Evolutionary conservation across 2,329 filamentous ascomycete genomes (phyloP).

Genomic region (Claviceps monticola): DNA sequence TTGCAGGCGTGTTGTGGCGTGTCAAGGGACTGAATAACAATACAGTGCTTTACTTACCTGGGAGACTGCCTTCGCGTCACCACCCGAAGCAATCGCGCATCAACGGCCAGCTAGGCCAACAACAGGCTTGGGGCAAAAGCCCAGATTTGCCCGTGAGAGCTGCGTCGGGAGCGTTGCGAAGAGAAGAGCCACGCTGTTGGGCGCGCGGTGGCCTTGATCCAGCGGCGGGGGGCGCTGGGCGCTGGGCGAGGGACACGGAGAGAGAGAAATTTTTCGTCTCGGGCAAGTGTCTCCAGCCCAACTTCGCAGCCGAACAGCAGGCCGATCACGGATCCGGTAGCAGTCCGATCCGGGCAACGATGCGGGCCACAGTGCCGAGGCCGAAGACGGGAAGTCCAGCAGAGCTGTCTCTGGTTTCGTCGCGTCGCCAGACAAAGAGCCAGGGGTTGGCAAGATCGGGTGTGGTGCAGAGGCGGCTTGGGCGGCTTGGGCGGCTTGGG

Average conservation of each 20-base stretch:
- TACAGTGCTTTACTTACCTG: background rate
- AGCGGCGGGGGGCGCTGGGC: conserved; percentile 8
- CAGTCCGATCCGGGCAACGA: conserved; percentile 4
- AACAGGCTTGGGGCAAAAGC: background rate
- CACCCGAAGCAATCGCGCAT: background rate
- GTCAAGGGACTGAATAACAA: background rate
- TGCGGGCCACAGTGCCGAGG: conserved; percentile 7
- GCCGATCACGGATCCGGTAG: conserved; percentile 4
- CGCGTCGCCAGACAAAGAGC: background rate
- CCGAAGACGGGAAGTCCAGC: background rate
- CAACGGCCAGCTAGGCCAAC: background rate
- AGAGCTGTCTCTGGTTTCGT: background rate
- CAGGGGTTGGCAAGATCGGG: background rate
- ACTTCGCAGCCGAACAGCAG: conserved; percentile 5
- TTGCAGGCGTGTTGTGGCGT: too few species aligned
- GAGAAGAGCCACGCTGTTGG: background rate
- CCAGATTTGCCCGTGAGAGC: background rate
- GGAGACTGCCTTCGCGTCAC: conserved; percentile 1
- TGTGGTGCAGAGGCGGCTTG: background rate
- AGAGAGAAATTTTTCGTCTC: conserved; percentile 21
- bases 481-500: background rate
- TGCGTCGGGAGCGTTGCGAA: background rate
- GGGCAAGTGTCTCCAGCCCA: conserved; percentile 8
- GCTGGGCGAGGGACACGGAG: conserved; percentile 5
- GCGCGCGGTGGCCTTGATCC: conserved; percentile 9